A percentile compares a stretch with the other conserved stretches of the same genome.
Evolutionary conservation across 805 yeast genomes (phyloP).

Genomic region (Lipomyces kockii): DNA sequence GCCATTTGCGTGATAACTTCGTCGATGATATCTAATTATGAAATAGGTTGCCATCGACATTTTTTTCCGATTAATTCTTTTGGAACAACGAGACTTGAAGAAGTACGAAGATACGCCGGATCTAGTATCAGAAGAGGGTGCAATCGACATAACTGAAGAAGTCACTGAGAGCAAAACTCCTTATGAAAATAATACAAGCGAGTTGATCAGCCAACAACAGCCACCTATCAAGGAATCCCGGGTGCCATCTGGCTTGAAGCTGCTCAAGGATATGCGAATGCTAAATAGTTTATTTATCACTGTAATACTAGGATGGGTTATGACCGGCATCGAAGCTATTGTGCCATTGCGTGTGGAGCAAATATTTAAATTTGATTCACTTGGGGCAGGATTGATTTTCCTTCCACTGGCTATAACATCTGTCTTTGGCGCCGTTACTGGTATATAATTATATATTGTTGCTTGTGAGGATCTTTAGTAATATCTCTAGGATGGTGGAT

Average conservation of each 20-base stretch:
- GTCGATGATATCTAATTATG: background rate
- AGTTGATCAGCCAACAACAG: background rate
- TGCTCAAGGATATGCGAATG: conserved; percentile 35
- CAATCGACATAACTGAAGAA: background rate
- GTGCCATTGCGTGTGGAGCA: conserved; percentile 43
- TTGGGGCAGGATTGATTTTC: conserved; percentile 43
- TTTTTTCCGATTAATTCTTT: conserved; percentile 43
- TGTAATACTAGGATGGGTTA: conserved; percentile 42
- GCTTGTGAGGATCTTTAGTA: background rate
- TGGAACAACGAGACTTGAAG: conserved; percentile 39
- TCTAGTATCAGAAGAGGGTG: conserved; percentile 37
- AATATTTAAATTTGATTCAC: conserved; percentile 42
- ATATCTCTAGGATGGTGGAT: conserved; percentile 36
- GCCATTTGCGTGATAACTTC: background rate
- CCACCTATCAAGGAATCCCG: background rate
- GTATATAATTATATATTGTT: background rate
- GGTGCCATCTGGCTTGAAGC: conserved; percentile 5
- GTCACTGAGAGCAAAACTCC: conserved; percentile 3
- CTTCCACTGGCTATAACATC: conserved; percentile 44
- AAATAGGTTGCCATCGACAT: conserved; percentile 39
- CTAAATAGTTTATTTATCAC: conserved; percentile 38
- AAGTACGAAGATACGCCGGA: conserved; percentile 42
- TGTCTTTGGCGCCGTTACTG: conserved; percentile 40
- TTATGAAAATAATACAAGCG: background rate
- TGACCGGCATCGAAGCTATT: conserved; percentile 44